phyloP scores from a whole-genome alignment of 164 flowering plant genomes.

The Chimonanthus praecox region DNA sequence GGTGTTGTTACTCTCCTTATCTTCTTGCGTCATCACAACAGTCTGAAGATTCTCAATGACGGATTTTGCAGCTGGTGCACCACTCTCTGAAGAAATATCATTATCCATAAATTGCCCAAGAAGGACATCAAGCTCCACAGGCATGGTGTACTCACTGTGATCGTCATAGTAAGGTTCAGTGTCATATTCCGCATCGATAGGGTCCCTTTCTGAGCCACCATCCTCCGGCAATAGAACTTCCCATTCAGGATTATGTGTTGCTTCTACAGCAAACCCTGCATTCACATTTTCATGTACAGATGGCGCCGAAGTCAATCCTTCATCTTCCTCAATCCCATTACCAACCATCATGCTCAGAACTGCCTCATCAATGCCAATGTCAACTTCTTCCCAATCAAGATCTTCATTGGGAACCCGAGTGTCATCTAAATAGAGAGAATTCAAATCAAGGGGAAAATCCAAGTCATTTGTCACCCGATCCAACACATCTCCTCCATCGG shows the following conservation, averaged over 20 bases:
- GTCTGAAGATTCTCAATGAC: constrained; percentile 45
- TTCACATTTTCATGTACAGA: constrained; percentile 8
- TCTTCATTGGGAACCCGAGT: constrained; percentile 38
- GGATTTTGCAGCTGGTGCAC: constrained; percentile 52
- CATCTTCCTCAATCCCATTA: constrained; percentile 31
- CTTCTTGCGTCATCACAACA: constrained; percentile 27
- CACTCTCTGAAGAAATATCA: constrained; percentile 32
- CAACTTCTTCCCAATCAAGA: constrained; percentile 86
- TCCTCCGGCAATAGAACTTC: constrained; percentile 37
- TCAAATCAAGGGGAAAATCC: constrained; percentile 51
- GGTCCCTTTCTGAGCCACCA: constrained; percentile 22
- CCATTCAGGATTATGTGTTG: constrained; percentile 29
- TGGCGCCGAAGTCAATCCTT: constrained; percentile 18
- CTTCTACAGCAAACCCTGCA: constrained; percentile 5
- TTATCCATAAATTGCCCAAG: constrained; percentile 39
- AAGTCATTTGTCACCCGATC: constrained; percentile 23
- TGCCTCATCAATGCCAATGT: constrained; percentile 39
- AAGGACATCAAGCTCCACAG: constrained; percentile 32
- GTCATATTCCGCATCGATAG: constrained; percentile 18
- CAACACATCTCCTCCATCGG: constrained; percentile 28
- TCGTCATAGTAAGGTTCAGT: constrained; percentile 11
- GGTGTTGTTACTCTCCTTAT: constrained; percentile 22
- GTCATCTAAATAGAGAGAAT: constrained; percentile 60
- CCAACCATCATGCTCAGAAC: constrained; percentile 43
- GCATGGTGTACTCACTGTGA: constrained; percentile 20